A percentile compares a stretch with the other conserved stretches of the same genome.
These are phyloP conservation scores for Pseudodiploospora longispora DNA, from an alignment of 2,329 filamentous ascomycete genomes.

Conservation along the genomic window DNA sequence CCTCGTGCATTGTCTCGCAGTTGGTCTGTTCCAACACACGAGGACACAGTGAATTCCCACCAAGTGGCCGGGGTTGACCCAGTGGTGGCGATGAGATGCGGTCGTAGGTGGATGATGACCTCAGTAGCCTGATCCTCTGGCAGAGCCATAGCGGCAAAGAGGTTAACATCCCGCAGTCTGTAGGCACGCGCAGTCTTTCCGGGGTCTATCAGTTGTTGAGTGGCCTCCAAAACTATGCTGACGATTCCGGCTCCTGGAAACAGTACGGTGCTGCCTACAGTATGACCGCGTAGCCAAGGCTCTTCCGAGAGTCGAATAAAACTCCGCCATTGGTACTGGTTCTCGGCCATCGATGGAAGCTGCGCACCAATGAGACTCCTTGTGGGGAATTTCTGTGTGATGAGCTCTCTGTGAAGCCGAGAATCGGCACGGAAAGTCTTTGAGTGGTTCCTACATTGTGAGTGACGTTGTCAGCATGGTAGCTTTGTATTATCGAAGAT, in stretches of 20 bases:
- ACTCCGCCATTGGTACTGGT: background rate
- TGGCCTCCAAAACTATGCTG: slow-evolving; percentile 2
- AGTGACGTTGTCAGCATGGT: no score
- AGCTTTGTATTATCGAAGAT: no score
- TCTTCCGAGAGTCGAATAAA: background rate
- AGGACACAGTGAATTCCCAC: no score
- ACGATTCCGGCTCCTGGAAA: slow-evolving; percentile 1
- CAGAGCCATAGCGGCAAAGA: no score
- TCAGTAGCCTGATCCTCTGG: no score
- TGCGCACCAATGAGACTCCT: background rate
- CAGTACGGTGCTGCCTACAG: background rate
- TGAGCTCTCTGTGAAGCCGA: background rate
- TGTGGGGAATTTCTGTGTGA: background rate
- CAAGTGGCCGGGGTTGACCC: no score
- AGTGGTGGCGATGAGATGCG: no score
- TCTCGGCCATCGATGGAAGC: background rate
- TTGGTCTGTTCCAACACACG: no score
- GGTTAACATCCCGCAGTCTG: background rate
- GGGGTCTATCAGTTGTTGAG: background rate
- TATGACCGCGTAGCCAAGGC: background rate
- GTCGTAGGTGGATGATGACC: no score
- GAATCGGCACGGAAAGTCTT: background rate
- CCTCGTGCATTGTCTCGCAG: no score
- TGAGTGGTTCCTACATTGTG: no score
- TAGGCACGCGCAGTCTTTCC: no score